Conservation (phyloP, 306 rosid species). For the Sesbania bispinosa region DNA sequence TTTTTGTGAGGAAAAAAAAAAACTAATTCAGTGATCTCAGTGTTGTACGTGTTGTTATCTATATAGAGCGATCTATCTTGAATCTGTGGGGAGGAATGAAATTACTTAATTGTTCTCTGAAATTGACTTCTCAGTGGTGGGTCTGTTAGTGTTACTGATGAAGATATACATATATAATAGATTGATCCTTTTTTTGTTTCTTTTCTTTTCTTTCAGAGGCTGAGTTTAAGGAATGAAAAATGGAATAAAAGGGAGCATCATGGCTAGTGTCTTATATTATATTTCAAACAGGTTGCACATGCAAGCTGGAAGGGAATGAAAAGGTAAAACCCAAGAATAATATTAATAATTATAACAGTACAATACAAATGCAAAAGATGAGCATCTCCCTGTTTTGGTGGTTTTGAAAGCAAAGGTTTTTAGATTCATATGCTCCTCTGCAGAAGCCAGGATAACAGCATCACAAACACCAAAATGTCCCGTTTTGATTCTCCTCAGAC, state of each 20-base stretch:
- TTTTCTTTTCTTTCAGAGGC: slow-evolving; percentile 20
- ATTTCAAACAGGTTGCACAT: no score
- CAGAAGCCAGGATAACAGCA: slow-evolving; percentile 8
- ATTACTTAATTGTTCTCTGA: background rate
- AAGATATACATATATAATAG: background rate
- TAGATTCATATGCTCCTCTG: slow-evolving; percentile 45
- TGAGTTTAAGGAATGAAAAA: slow-evolving; percentile 37
- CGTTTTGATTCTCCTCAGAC: slow-evolving; percentile 33
- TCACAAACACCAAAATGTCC: slow-evolving; percentile 20
- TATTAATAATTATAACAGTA: background rate
- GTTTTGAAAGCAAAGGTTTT: slow-evolving; percentile 37
- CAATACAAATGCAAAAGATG: slow-evolving; percentile 5
- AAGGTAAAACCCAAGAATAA: background rate
- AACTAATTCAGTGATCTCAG: no score
- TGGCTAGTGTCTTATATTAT: no score
- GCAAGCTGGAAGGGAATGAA: slow-evolving; percentile 5
- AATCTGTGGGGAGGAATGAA: background rate
- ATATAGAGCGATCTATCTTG: background rate
- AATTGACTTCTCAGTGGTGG: background rate
- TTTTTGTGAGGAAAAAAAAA: no score
- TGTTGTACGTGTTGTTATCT: background rate
- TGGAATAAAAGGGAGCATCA: slow-evolving; percentile 22
- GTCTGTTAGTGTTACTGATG: background rate
- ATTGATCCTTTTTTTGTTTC: background rate
- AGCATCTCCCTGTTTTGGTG: background rate